Base-by-base conservation (phyloP, 352 stramenopile genomes). In the Plasmopara halstedii region DNA sequence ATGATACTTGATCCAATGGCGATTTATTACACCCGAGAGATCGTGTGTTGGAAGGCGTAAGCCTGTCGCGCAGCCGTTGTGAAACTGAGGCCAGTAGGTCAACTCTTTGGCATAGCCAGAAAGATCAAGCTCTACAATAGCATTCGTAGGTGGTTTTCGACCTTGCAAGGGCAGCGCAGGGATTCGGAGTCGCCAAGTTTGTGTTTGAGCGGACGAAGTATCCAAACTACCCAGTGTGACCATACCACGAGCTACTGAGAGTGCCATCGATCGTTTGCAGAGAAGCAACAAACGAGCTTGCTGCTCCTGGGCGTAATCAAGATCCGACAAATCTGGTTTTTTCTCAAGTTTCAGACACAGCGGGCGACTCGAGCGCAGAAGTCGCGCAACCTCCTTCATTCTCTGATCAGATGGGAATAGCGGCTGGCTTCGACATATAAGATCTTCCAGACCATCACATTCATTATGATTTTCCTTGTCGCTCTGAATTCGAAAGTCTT, bases 1-100 rank as follows among this genome's bases (percentile, higher is more conserved):
- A 66, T 99, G 98, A 58, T 98, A 99, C 37, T 97, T 94, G 49
- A 99, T 98, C 96, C 96, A 99, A 33, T 96, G 97, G 13, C 95
- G 75, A 35, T 93, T 98, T 14, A 99, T 90, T 13, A 88, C 73
- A 17, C 59, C 68, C 19, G 72, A 81, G n/a, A 86, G 47, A 58
- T 88, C 73, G 17, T 64, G 56, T 0, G 60, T 56, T 39, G 78
- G 67, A 10, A 99, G 71, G 4, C 91, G 73, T 18, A 99, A 70
- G 4, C 88, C 94, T n/a, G 93, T 95, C 4, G 95, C 95, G 27
- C 96, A 97, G 18, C 95, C 96, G 58, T 99, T 99, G 64, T 99
- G 95, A 67, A 99, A 99, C 54, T 99, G 89, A 19, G 95, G 93
- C 96, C 96, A 99, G 45, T 96, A 73, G 6, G 81, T 95, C 36